Base-by-base conservation (phyloP, 345 rosid genomes). In the Citrus reticulata region DNA sequence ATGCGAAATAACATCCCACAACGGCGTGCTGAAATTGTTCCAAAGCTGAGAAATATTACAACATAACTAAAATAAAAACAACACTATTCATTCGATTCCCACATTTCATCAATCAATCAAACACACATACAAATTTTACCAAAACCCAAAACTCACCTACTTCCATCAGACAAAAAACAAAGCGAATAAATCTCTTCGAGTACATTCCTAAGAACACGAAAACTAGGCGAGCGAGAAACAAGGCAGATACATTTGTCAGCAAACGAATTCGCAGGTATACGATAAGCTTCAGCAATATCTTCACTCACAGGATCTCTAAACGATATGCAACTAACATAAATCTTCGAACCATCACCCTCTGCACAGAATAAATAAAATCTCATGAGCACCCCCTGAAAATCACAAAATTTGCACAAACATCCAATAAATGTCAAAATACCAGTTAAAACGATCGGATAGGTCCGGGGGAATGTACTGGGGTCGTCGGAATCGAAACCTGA, bases 291-390 rank as follows among this genome's bases (percentile, higher is more conserved):
- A 37, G 93, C 90, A 80, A 96, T 88, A 85, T 96, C 99, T 87
- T 96, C 98, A 57, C 93, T 85, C 79, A 96, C 98, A 69, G 94
- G 98, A 90, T 96, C 98, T 68, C 97, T 91, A 82, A 94, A 96
- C 54, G 98, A 92, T 72, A 94, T 87, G 89, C 99, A 96, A 72
- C 98, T 93, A 83, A 96, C 93, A 78, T 93, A 94, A 79, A 96
- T 94, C 83, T 96, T 94, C 22, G 99, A 86, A 9, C 99, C 99
- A 89, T 94, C 98, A 60, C 99, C 99, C 97, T 96, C 99, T 94
- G 94, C 79, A 75, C 35, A 71, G 68, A 69, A 76, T 61, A 61
- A 25, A 46, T 1, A 46, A 46, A 46, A 63, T 67, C 7, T 1
- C 25, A 32, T 67, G 10, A 69, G 30, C 34, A 54, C 22, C 19